A percentile compares a stretch with the other conserved stretches of the same genome.
phyloP scores from a whole-genome alignment of 1,284 basidiomycete species.

The Anthracocystis setariae region DNA sequence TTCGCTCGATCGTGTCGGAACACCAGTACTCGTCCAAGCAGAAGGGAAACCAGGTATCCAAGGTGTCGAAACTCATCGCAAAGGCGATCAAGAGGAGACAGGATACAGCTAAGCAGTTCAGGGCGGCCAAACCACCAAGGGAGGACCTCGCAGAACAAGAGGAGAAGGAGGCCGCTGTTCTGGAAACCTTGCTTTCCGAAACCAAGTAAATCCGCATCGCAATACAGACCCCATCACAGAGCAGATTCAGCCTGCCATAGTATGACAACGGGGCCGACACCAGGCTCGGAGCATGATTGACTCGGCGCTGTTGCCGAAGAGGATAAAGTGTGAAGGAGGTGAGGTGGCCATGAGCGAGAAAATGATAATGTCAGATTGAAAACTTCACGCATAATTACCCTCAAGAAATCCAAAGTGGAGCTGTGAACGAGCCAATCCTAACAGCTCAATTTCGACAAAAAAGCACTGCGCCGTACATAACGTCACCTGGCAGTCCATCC shows the following conservation, averaged over 20 bases:
- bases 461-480: constrained; percentile 4
- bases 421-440: constrained; percentile 20
- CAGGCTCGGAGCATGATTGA: neutral
- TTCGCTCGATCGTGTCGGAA: constrained; percentile 55
- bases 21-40: constrained; percentile 55
- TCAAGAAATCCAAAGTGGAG: constrained; percentile 1
- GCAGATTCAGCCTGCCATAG: neutral
- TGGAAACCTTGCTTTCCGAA: constrained; percentile 45
- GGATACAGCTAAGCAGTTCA: constrained; percentile 52
- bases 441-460: constrained; percentile 9
- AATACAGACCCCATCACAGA: neutral
- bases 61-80: constrained; percentile 43
- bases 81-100: constrained; percentile 51
- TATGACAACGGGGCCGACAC: too few species aligned
- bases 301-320: neutral
- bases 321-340: too few species aligned
- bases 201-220: constrained; percentile 15
- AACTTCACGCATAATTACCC: neutral
- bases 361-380: neutral
- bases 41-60: constrained; percentile 40
- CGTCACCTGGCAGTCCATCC: constrained; percentile 26
- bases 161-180: constrained; percentile 49
- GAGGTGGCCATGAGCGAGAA: neutral
- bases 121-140: constrained; percentile 51
- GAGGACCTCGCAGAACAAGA: constrained; percentile 58